Evolutionary conservation across 768 basidiomycete species (phyloP).

Genomic region (Suillus variegatus): DNA sequence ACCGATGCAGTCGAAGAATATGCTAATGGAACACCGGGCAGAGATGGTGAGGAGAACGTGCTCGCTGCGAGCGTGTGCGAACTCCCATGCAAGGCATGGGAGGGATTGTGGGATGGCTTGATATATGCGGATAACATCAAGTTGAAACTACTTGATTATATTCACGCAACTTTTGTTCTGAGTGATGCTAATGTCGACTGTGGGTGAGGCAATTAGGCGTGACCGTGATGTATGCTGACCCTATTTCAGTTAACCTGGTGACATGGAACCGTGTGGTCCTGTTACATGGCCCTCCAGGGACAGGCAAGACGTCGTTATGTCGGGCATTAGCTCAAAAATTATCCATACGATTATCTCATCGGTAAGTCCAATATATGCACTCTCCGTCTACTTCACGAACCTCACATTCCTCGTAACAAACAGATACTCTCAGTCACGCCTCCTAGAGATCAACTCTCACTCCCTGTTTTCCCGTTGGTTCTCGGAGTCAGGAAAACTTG

Average conservation of each 20-base stretch:
- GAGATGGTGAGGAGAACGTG: conserved; percentile 65
- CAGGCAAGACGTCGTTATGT: conserved; percentile 95
- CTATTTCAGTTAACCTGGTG: conserved; percentile 75
- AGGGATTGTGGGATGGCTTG: conserved; percentile 92
- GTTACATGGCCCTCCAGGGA: conserved; percentile 95
- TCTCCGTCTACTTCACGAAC: conserved; percentile 6
- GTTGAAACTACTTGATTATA: conserved; percentile 86
- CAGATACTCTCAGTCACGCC: conserved; percentile 83
- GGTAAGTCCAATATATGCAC: conserved; percentile 44
- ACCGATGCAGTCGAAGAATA: conserved; percentile 75
- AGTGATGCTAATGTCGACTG: conserved; percentile 87
- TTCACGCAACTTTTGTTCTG: conserved; percentile 91
- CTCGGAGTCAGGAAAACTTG: conserved; percentile 97
- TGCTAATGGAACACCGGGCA: conserved; percentile 52
- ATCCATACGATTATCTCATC: conserved; percentile 83
- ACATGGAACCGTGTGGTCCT: conserved; percentile 96
- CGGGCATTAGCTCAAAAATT: conserved; percentile 95
- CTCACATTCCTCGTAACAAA: conserved; percentile 4
- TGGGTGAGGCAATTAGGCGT: conserved; percentile 38
- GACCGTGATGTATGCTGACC: conserved; percentile 10
- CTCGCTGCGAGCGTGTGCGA: conserved; percentile 91
- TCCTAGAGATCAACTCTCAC: conserved; percentile 98
- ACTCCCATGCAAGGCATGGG: conserved; percentile 79
- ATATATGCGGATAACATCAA: conserved; percentile 88
- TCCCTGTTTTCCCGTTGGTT: conserved; percentile 99